A percentile compares a stretch with the other conserved stretches of the same genome.
Evolutionary conservation across 2,329 filamentous ascomycete genomes (phyloP).

Genomic region (Hirsutella minnesotensis): DNA sequence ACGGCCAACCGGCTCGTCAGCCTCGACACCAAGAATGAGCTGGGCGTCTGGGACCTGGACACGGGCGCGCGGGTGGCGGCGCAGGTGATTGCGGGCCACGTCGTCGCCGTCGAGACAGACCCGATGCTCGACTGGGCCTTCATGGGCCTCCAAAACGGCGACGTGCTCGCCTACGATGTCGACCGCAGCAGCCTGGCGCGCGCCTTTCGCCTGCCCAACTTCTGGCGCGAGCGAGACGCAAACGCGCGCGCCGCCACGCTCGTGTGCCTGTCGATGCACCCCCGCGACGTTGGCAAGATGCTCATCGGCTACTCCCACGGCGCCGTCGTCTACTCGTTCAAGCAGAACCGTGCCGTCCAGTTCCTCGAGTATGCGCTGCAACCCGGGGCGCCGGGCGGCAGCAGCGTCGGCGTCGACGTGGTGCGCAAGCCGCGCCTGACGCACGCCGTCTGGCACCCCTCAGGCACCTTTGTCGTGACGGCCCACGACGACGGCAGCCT

Average conservation of each 20-base stretch:
- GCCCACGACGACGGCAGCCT: slow-evolving; percentile 84
- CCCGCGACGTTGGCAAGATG: slow-evolving; percentile 82
- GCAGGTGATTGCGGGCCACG: slow-evolving; percentile 66
- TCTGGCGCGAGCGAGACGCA: slow-evolving; percentile 68
- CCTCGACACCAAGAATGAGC: slow-evolving; percentile 74
- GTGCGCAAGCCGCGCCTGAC: slow-evolving; percentile 62
- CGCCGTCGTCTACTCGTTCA: slow-evolving; percentile 86
- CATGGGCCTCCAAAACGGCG: slow-evolving; percentile 69
- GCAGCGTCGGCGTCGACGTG: slow-evolving; percentile 48
- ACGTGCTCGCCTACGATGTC: slow-evolving; percentile 85
- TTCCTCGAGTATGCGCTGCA: slow-evolving; percentile 79
- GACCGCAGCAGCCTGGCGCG: slow-evolving; percentile 61
- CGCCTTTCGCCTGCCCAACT: slow-evolving; percentile 72
- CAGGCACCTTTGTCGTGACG: slow-evolving; percentile 77
- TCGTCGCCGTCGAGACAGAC: slow-evolving; percentile 66
- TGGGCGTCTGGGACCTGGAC: slow-evolving; percentile 73
- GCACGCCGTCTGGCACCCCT: slow-evolving; percentile 89
- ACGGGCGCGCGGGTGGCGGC: slow-evolving; percentile 53
- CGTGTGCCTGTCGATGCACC: slow-evolving; percentile 74
- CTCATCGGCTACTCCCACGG: slow-evolving; percentile 86
- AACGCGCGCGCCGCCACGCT: slow-evolving; percentile 49
- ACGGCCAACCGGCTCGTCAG: slow-evolving; percentile 76
- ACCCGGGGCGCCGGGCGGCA: slow-evolving; percentile 72
- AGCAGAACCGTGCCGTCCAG: slow-evolving; percentile 67
- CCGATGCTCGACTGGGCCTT: slow-evolving; percentile 91